Conservation (phyloP, 768 basidiomycete species). For the Lentinus tigrinus region DNA sequence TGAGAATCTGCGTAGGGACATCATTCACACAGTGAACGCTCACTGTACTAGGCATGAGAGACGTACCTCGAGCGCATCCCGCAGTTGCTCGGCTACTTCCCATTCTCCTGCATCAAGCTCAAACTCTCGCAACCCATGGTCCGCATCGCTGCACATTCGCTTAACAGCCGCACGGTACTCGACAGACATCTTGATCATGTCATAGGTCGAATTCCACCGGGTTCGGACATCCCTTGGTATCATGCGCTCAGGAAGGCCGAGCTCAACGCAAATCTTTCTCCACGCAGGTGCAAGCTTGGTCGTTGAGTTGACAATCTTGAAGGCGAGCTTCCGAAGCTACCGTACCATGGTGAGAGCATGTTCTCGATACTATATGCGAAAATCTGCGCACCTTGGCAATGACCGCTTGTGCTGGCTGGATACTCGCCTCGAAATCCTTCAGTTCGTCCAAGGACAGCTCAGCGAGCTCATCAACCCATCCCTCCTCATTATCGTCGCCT, state of each 20-base stretch:
- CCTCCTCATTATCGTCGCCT: too few species aligned
- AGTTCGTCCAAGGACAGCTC: neutral
- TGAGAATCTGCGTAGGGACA: conserved; percentile 13
- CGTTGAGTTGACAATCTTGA: conserved; percentile 15
- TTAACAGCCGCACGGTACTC: conserved; percentile 10
- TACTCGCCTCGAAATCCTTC: neutral
- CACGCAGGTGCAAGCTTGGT: conserved; percentile 5
- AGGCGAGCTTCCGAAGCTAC: neutral
- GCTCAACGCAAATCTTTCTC: neutral
- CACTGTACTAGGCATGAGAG: too few species aligned
- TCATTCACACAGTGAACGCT: too few species aligned
- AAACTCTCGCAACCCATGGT: conserved; percentile 8
- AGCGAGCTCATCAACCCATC: neutral
- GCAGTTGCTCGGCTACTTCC: conserved; percentile 14
- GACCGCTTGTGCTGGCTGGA: neutral
- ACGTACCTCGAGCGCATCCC: conserved; percentile 20
- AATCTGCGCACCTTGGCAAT: neutral
- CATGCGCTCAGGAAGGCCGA: neutral
- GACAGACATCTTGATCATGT: conserved; percentile 4
- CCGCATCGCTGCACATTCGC: neutral
- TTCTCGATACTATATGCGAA: neutral
- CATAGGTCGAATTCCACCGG: conserved; percentile 19
- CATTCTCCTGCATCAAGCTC: conserved; percentile 16
- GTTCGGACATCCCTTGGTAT: conserved; percentile 20
- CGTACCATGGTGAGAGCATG: neutral